Percentiles rank a stretch among this genome's conserved stretches.
Evolutionary conservation across 1,139 yeast species (phyloP).

Genomic region (Starmera stellimalicola): DNA sequence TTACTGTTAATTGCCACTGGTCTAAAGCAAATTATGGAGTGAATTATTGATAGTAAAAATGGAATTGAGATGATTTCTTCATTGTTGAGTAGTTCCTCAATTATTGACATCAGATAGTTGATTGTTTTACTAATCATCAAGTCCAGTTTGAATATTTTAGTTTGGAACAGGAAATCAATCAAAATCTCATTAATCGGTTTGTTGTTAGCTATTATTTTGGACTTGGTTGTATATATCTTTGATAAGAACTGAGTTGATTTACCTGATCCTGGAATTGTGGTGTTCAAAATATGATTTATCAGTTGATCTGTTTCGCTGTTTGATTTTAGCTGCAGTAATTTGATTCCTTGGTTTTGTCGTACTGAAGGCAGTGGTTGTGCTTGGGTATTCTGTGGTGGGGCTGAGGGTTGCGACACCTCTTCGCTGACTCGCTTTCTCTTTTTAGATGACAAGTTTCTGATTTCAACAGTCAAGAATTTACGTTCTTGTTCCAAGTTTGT

Average conservation of each 20-base stretch:
- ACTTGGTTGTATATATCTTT: slow-evolving; percentile 32
- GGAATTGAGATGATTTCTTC: slow-evolving; percentile 12
- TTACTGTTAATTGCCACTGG: slow-evolving; percentile 13
- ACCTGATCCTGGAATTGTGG: slow-evolving; percentile 38
- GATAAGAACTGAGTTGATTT: slow-evolving; percentile 40
- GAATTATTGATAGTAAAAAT: slow-evolving; percentile 13
- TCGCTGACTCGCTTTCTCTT: slow-evolving; percentile 11
- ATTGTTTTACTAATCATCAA: slow-evolving; percentile 8
- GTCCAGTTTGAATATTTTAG: slow-evolving; percentile 11
- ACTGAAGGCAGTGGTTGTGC: slow-evolving; percentile 1
- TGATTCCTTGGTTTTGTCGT: slow-evolving; percentile 16
- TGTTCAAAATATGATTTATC: slow-evolving; percentile 27
- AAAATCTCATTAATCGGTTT: slow-evolving; percentile 22
- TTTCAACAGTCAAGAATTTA: slow-evolving; percentile 45
- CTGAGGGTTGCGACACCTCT: neutral
- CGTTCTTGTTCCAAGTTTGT: slow-evolving; percentile 61
- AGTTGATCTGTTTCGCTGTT: slow-evolving; percentile 31
- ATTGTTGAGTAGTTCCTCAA: slow-evolving; percentile 2
- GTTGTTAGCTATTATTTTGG: slow-evolving; percentile 25
- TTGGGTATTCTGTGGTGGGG: neutral
- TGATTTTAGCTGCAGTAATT: slow-evolving; percentile 5
- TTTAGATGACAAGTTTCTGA: slow-evolving; percentile 21
- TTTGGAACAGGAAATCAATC: slow-evolving; percentile 6
- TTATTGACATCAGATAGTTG: slow-evolving; percentile 1
- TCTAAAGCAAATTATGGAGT: slow-evolving; percentile 10